Evolutionary conservation across 2,329 filamentous ascomycete species (phyloP), one percentile per base, ranked within the genome.

Genomic region (Amauroascus verrucosus): DNA sequence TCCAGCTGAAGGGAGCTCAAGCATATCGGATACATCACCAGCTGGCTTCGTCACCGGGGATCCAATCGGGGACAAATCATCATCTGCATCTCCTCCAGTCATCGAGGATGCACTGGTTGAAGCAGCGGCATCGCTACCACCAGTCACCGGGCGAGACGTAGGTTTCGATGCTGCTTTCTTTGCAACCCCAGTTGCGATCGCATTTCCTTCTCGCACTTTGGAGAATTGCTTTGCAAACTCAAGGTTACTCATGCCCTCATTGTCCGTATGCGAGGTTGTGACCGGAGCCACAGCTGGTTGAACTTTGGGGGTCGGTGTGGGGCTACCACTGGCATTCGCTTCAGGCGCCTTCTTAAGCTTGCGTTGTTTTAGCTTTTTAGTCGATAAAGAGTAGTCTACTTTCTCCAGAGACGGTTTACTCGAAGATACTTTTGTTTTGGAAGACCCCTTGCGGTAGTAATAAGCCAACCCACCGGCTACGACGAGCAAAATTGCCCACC

Each of bases 11-110:
- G 80, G 72, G 47, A 85, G 75, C 70, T 95, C 89, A 14, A 97
- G 82, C 91, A 97, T 97, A 70, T 96, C 91, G 52, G 85, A 85
- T 54, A 96, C 81, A 65, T 86, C 86, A 52, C 79, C 81, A 56
- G 79, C 62, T 20, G 67, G 58, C 38, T 67, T 68, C 47, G 76
- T 72, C 48, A 80, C 74, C 30, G 88, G 85, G 9, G 87, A 90
- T 43, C 76, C 75, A 54, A 78, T 76, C 6, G 85, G 76, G 2
- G 88, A 89, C 62, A 84, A 74, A 63, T 95, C 88, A 63, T 94
- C 86, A 62, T 93, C 88, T 13, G 83, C 86, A 65, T 91, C 87
- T 28, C 77, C 84, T 50, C 81, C 86, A 43, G 81, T 80, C 51
- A 82, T 84, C 3, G 86, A 90, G 0, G 86, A 86, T 6, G 80